Evolutionary conservation across 345 rosid genomes (phyloP), one percentile per base, ranked within the genome.

Genomic region (Kandelia obovata): DNA sequence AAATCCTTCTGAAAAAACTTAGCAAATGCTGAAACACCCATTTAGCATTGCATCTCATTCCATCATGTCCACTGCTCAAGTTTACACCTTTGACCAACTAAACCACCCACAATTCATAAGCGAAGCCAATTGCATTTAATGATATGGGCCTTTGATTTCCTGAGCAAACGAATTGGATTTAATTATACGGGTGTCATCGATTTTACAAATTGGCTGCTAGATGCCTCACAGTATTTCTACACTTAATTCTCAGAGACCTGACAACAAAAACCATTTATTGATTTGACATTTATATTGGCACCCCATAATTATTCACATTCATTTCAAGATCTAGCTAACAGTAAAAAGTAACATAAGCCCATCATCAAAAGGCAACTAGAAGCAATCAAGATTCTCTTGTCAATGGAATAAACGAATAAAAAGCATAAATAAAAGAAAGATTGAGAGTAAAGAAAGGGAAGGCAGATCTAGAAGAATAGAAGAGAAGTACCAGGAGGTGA

Each of bases 401-500:
- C 30, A 55, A 25, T 4, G 59, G 7, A 21, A 55, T 23, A 55
- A 13, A 3, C 11, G 59, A 55, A 55, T 15, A 23, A 10, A 55
- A 8, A 13, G 25, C 30, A 21, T 55, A 27, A 55, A 25, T 55
- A 21, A 23, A 25, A 55, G 59, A 55, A 23, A 55, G 30, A 27
- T 43, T 43, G 16, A 25, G 30, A 55, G 23, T 49, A 73, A 31
- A 26, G 28, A 46, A 43, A 51, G 64, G 66, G 59, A 55, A 55
- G 6, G 59, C 30, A 55, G 59, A 55, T 55, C 59, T 7, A 55
- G 55, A 71, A 67, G 52, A 53, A 35, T 2, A 53, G 58, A 27
- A 27, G 56, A 53, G 47, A 56, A 27, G 52, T 86, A 87, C 97
- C 96, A 81, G 80, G 82, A 63, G 75, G 89, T 84, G 82, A 91